Evolutionary conservation across 768 basidiomycete genomes (phyloP).

Genomic region (Amanita rubescens): DNA sequence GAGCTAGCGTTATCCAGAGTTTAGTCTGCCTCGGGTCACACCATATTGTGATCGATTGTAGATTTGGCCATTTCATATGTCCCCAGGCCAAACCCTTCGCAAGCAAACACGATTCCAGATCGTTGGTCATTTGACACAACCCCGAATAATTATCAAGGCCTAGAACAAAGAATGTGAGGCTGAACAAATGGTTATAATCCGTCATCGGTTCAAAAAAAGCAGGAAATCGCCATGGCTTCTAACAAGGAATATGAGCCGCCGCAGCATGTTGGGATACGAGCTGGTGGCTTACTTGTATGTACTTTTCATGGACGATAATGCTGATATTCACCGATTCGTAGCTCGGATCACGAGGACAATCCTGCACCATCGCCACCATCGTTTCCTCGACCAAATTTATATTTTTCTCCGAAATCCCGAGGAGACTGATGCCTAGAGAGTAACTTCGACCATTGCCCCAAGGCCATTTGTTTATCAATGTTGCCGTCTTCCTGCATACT

Average conservation of each 20-base stretch:
- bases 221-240: not conserved
- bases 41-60: no score
- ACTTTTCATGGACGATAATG: not conserved
- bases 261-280: not conserved
- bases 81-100: no score
- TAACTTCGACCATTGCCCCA: no score
- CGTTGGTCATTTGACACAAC: not conserved
- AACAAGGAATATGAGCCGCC: not conserved
- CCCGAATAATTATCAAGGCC: not conserved
- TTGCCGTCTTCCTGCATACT: not conserved
- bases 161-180: not conserved
- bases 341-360: not conserved
- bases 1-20: no score
- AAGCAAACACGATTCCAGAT: no score
- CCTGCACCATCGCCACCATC: not conserved
- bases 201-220: not conserved
- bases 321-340: no score
- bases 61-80: no score
- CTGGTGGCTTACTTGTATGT: not conserved
- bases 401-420: not conserved
- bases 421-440: no score
- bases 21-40: no score
- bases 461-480: not conserved
- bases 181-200: not conserved
- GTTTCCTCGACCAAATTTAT: not conserved